These are phyloP conservation scores for Malus sieversii DNA, from an alignment of 306 rosid genomes.

Conservation along the genomic window DNA sequence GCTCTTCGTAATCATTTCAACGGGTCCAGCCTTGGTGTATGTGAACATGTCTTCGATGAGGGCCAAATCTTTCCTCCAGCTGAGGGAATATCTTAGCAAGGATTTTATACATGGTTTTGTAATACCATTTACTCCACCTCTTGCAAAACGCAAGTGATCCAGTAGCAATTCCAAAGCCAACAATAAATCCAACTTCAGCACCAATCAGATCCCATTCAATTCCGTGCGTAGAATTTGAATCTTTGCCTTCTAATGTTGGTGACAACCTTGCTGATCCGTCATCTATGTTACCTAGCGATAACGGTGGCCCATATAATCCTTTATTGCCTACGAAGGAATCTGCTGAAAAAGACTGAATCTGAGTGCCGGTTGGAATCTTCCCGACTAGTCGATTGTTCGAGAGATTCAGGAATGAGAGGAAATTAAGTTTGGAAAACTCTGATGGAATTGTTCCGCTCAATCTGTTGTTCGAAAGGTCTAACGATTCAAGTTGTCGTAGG, in stretches of 20 bases:
- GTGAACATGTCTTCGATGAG: neutral
- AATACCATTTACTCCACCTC: neutral
- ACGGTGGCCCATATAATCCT: conserved; percentile 29
- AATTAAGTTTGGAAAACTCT: neutral
- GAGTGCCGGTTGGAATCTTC: too few species aligned
- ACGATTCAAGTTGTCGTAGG: conserved; percentile 20
- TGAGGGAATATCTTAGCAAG: neutral
- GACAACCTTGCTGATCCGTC: neutral
- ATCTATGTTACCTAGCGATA: neutral
- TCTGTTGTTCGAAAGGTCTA: conserved; percentile 29
- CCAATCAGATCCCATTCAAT: neutral
- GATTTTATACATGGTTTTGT: neutral
- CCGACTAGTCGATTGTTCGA: too few species aligned
- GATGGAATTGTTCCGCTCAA: conserved; percentile 16
- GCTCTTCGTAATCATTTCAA: too few species aligned
- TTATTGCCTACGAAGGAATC: conserved; percentile 2
- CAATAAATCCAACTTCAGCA: neutral
- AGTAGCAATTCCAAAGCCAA: neutral
- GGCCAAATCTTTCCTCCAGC: neutral
- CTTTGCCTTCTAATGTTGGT: neutral
- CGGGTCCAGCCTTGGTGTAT: too few species aligned
- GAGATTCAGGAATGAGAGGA: conserved; percentile 9
- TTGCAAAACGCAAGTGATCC: too few species aligned
- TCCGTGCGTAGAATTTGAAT: too few species aligned
- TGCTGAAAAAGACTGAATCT: neutral